These are phyloP conservation scores for Gorgonomyces haynaldii DNA, from an alignment of 192 early-diverging fungal genomes.

Conservation along the genomic window DNA sequence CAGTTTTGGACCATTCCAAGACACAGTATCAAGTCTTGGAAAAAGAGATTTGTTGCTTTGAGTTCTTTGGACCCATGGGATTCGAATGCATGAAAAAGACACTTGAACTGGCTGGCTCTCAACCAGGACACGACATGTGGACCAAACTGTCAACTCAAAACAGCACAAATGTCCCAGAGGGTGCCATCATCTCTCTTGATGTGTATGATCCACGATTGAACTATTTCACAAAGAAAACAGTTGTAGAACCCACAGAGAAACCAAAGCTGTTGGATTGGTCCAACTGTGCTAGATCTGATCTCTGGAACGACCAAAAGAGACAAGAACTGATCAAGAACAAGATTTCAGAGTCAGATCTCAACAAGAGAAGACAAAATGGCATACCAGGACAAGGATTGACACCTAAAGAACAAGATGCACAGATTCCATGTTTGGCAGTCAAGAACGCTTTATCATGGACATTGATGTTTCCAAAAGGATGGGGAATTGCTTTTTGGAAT, in stretches of 20 bases:
- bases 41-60: no score
- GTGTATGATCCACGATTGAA: neutral
- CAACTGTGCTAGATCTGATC: neutral
- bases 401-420: neutral
- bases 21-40: no score
- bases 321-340: neutral
- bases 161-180: neutral
- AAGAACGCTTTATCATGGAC: constrained; percentile 63
- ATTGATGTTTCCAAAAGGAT: constrained; percentile 57
- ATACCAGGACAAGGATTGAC: constrained; percentile 50
- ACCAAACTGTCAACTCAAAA: neutral
- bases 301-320: neutral
- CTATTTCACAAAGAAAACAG: neutral
- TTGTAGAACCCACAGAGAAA: neutral
- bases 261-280: no score
- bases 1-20: no score
- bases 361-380: constrained; percentile 18
- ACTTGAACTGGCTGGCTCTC: no score
- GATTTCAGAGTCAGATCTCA: no score
- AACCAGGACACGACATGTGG: no score
- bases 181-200: neutral
- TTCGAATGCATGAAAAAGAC: no score
- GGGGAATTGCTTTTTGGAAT: constrained; percentile 82
- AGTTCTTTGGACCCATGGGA: no score
- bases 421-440: constrained; percentile 17